Base-by-base conservation (phyloP, 495 filamentous ascomycete species). In the Endocarpon pusillum region DNA sequence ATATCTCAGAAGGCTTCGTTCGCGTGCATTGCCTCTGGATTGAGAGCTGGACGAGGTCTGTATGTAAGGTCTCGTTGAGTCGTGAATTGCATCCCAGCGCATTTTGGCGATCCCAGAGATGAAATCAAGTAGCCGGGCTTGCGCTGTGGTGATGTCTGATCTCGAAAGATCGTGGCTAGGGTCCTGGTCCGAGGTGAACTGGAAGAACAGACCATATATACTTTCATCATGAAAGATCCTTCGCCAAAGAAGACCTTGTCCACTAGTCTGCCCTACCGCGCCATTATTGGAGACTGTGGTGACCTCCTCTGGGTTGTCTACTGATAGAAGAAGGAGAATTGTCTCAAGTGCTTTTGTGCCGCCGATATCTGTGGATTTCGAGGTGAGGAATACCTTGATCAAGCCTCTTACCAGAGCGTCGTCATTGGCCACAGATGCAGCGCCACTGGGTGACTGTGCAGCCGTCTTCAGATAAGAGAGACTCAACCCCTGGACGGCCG, bases 1-100 rank as follows among this genome's bases (percentile, higher is more conserved):
- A 47, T 78, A 92, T 21, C 84, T 72, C 10, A 92, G 59, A 2
- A 94, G 46, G 10, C 81, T 79, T n/a, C n/a, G n/a, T n/a, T n/a
- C n/a, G n/a, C n/a, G n/a, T n/a, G n/a, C n/a, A 6, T 41, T 40
- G 33, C 59, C 52, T 15, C 61, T 48, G 39, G 73, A 76, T 25
- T 51, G 49, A 1, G 55, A 40, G n/a, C n/a, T n/a, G n/a, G n/a
- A n/a, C n/a, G n/a, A n/a, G n/a, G n/a, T n/a, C 35, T 83, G 74
- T 1, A 86, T 45, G 0, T 77, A 72, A 0, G 68, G 42, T 17
- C 76, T 54, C 15, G 76, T 64, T 0, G 76, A 64, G 11, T 46
- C 55, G 6, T 65, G 62, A 23, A 89, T 60, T 8, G 67, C 57
- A 10, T 59, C 53, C 59, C 81, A 73, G 46, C 80, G 71, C 33